Evolutionary conservation across 169 alveolate species (phyloP).

Genomic region (Plasmodium falciparum): DNA sequence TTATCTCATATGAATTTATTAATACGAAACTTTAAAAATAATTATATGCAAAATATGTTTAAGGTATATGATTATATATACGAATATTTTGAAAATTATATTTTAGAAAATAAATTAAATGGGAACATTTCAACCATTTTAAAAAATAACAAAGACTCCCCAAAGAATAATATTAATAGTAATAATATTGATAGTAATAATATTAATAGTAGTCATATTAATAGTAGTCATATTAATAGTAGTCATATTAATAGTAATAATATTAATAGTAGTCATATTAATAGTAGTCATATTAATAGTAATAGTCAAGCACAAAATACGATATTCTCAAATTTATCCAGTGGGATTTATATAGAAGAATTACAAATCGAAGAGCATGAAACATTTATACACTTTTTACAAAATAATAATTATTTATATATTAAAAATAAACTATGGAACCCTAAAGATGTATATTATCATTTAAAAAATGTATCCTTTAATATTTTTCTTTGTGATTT

Average conservation of each 20-base stretch:
- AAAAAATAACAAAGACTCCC: background rate
- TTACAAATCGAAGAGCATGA: constrained; percentile 9
- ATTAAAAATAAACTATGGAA: constrained; percentile 72
- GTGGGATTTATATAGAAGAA: background rate
- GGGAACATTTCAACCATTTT: background rate
- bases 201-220: too few relatives aligned
- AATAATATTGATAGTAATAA: background rate
- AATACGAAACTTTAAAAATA: constrained; percentile 10
- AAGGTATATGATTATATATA: constrained; percentile 63
- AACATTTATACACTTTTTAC: constrained; percentile 16
- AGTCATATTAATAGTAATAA: too few relatives aligned
- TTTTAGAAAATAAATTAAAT: constrained; percentile 1
- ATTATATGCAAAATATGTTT: constrained; percentile 23
- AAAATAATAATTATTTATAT: constrained; percentile 36
- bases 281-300: too few relatives aligned
- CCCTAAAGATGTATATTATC: constrained; percentile 18
- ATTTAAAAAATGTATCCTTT: constrained; percentile 17
- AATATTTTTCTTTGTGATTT: constrained; percentile 67
- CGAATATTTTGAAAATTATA: constrained; percentile 59
- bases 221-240: too few relatives aligned
- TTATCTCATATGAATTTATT: constrained; percentile 35
- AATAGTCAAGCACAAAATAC: background rate
- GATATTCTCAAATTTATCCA: background rate
- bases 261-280: too few relatives aligned
- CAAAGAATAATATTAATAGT: background rate